phyloP scores from a whole-genome alignment of 805 yeast genomes.

The Yarrowia osloensis region DNA sequence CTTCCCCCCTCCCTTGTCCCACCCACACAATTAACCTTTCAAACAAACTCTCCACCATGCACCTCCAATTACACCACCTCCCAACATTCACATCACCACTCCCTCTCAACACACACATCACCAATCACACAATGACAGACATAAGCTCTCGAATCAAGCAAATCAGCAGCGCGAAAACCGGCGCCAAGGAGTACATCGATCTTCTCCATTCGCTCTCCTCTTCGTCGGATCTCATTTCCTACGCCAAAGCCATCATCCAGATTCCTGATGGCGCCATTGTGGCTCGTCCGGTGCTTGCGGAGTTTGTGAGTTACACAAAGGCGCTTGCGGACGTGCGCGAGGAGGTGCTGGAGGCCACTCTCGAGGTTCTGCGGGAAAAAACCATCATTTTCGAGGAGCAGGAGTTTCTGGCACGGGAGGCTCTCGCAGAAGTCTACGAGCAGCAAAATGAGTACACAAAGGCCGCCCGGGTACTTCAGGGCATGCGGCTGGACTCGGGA shows the following conservation, averaged over 20 bases:
- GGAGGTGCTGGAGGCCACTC: neutral
- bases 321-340: neutral
- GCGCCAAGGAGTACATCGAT: slow-evolving; percentile 11
- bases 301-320: slow-evolving; percentile 2
- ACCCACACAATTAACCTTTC: neutral
- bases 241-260: slow-evolving; percentile 5
- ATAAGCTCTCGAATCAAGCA: neutral
- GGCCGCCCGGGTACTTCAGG: slow-evolving; percentile 39
- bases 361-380: neutral
- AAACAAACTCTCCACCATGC: no score
- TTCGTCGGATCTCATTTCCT: neutral
- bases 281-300: slow-evolving; percentile 23
- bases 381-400: slow-evolving; percentile 35
- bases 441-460: slow-evolving; percentile 31
- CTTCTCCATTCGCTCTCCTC: neutral
- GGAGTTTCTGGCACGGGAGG: slow-evolving; percentile 37
- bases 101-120: neutral
- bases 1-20: no score
- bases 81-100: neutral
- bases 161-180: neutral
- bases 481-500: slow-evolving; percentile 33
- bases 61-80: no score
- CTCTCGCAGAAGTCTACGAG: slow-evolving; percentile 38
- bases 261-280: slow-evolving; percentile 23
- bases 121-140: neutral